Percentiles rank a stretch among this genome's conserved stretches.
Conservation (phyloP, 208 protist genomes). For the Acanthamoeba culbertsoni region DNA sequence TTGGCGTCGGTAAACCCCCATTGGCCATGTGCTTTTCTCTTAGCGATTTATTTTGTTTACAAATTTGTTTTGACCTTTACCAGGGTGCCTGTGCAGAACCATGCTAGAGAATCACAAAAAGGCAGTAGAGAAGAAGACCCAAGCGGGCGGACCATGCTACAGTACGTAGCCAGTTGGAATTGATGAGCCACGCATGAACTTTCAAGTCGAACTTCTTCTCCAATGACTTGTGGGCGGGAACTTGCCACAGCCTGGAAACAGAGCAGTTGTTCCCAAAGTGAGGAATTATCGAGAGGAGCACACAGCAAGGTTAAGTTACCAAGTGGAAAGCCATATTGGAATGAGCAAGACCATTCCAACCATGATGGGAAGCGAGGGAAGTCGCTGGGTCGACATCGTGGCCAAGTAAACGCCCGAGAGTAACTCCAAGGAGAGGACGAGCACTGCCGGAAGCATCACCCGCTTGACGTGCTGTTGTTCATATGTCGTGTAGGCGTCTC, state of each 20-base stretch:
- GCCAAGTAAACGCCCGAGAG: conserved; percentile 20
- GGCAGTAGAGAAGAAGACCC: background rate
- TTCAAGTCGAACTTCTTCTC: background rate
- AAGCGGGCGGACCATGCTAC: background rate
- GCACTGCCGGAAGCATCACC: background rate
- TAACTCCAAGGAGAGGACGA: background rate
- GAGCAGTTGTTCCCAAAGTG: too few species aligned
- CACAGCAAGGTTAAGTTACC: background rate
- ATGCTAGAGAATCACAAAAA: background rate
- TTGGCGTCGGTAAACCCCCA: too few species aligned
- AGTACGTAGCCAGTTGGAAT: background rate
- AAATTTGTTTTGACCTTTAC: too few species aligned
- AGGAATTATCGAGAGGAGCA: background rate
- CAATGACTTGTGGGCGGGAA: background rate
- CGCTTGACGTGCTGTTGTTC: conserved; percentile 15
- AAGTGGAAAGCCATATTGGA: background rate
- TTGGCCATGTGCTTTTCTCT: too few species aligned
- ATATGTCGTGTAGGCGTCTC: conserved; percentile 9
- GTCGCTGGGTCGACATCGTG: background rate
- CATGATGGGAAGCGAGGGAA: background rate
- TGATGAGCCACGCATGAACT: background rate
- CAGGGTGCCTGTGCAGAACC: too few species aligned
- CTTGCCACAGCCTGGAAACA: background rate
- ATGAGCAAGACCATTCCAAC: background rate
- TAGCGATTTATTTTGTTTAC: too few species aligned